A percentile compares a stretch with the other conserved stretches of the same genome.
Conservation (phyloP, 345 rosid genomes). For the Sonneratia alba region DNA sequence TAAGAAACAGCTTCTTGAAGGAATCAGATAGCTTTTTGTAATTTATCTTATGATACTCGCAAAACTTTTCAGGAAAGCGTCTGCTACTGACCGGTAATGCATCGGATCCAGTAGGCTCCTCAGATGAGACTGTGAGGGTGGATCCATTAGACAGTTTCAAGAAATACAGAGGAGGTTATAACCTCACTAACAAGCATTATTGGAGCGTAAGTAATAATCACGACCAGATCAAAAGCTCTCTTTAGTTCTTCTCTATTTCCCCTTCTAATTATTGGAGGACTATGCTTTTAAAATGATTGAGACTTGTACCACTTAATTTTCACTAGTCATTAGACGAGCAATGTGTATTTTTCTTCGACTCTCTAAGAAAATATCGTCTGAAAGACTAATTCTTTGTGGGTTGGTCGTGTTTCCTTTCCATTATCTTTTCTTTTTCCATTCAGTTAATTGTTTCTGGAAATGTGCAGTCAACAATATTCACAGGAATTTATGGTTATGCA, state of each 20-base stretch:
- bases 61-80: constrained; percentile 15
- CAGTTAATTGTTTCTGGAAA: background rate
- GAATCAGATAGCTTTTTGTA: background rate
- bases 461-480: constrained; percentile 51
- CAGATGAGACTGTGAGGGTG: constrained; percentile 39
- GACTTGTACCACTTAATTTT: too few species aligned
- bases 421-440: background rate
- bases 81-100: constrained; percentile 17
- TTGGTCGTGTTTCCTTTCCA: background rate
- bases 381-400: background rate
- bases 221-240: too few species aligned
- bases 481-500: constrained; percentile 50
- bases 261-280: too few species aligned
- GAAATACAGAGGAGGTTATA: constrained; percentile 58
- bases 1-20: too few species aligned
- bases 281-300: too few species aligned
- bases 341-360: too few species aligned
- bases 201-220: constrained; percentile 46
- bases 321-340: too few species aligned
- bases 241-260: too few species aligned
- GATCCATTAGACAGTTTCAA: constrained; percentile 43
- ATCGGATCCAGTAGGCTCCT: constrained; percentile 8
- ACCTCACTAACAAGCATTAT: constrained; percentile 54
- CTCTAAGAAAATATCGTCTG: background rate
- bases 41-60: background rate